Evolutionary conservation across 2,329 filamentous ascomycete species (phyloP).

Genomic region (Trichoderma lentiforme): DNA sequence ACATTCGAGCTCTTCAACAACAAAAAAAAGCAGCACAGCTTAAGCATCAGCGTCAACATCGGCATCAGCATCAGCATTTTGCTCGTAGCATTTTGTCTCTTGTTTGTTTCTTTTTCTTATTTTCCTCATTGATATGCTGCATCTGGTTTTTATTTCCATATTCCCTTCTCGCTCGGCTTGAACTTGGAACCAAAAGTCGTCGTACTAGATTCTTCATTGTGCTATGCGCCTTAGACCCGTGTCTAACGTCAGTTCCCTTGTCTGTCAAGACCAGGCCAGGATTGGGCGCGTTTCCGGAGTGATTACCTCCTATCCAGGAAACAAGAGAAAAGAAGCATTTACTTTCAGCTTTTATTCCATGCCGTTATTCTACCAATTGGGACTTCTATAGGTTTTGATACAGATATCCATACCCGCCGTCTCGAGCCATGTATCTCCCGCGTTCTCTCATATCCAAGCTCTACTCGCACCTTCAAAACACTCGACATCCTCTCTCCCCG

Average conservation of each 20-base stretch:
- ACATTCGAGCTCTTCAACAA: background rate
- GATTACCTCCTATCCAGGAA: slow-evolving; percentile 13
- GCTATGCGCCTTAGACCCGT: slow-evolving; percentile 11
- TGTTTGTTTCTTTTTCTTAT: background rate
- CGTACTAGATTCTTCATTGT: background rate
- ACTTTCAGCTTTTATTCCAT: slow-evolving; percentile 2
- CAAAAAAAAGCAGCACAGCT: background rate
- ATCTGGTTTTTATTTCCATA: slow-evolving; percentile 2
- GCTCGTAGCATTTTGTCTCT: slow-evolving; percentile 1
- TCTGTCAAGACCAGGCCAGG: background rate
- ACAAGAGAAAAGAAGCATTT: background rate
- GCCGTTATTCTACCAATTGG: slow-evolving; percentile 26
- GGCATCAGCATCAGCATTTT: background rate
- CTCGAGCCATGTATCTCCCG: slow-evolving; percentile 80
- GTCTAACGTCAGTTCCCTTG: slow-evolving; percentile 14
- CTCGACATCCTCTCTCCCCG: slow-evolving; percentile 84
- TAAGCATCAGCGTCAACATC: too few species aligned
- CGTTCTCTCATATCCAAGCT: slow-evolving; percentile 84
- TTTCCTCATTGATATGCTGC: slow-evolving; percentile 15
- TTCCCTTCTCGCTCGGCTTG: background rate
- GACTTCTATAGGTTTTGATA: slow-evolving; percentile 23
- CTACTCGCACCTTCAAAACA: slow-evolving; percentile 82
- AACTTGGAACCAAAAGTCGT: background rate
- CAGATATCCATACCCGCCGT: slow-evolving; percentile 27
- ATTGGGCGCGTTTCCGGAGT: background rate